Evolutionary conservation across 345 rosid species (phyloP).

Genomic region (Pugionium cornutum): DNA sequence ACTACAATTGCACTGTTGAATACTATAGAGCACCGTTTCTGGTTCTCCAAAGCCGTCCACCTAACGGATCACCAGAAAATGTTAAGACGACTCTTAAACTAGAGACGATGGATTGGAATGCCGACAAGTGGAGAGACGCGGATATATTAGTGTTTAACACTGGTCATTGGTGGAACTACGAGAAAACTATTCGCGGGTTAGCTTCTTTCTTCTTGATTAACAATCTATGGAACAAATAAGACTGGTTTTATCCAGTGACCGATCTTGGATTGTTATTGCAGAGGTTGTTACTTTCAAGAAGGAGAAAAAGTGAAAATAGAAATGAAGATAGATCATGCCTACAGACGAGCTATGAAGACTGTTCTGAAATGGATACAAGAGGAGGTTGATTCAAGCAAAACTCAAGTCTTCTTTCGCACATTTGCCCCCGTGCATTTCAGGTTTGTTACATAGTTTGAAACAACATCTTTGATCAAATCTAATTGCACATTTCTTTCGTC

Average conservation of each 20-base stretch:
- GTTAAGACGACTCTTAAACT: constrained; percentile 73
- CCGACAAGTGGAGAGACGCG: constrained; percentile 68
- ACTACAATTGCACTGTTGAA: constrained; percentile 84
- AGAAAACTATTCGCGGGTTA: constrained; percentile 91
- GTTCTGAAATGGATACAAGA: constrained; percentile 65
- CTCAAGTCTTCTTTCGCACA: constrained; percentile 83
- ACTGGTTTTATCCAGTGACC: constrained; percentile 3
- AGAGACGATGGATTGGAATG: constrained; percentile 85
- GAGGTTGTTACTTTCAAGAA: constrained; percentile 92
- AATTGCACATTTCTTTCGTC: constrained; percentile 1
- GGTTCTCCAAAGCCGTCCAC: constrained; percentile 78
- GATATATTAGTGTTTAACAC: constrained; percentile 81
- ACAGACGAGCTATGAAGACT: constrained; percentile 65
- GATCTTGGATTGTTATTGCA: constrained; percentile 37
- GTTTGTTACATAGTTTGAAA: constrained; percentile 36
- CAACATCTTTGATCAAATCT: constrained; percentile 5
- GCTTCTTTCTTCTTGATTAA: constrained; percentile 15
- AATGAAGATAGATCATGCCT: constrained; percentile 65
- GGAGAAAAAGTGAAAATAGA: constrained; percentile 57
- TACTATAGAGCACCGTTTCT: constrained; percentile 90
- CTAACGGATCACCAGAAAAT: constrained; percentile 52
- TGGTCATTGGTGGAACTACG: constrained; percentile 97
- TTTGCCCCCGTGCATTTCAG: constrained; percentile 97
- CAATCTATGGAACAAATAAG: neutral
- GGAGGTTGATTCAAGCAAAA: constrained; percentile 67